Percentiles rank a stretch among this genome's conserved stretches.
phyloP scores from a whole-genome alignment of 208 protist species.

The Crithidia brevicula region DNA sequence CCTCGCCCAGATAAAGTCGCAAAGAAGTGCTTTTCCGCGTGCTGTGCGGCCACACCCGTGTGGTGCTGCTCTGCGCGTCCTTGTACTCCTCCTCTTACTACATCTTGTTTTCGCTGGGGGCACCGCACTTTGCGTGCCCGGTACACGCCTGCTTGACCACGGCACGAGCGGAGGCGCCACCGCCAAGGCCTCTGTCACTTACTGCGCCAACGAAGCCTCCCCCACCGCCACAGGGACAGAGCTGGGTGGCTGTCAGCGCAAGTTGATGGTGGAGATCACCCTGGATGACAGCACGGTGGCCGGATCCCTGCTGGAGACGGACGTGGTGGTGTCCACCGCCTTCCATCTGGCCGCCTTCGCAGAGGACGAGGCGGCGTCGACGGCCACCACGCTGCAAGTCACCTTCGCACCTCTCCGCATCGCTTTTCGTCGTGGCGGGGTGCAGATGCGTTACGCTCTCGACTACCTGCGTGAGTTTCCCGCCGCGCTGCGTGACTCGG shows the following conservation, averaged over 20 bases:
- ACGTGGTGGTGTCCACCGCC: conserved; percentile 16
- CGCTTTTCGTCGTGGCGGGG: conserved; percentile 26
- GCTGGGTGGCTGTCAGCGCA: conserved; percentile 17
- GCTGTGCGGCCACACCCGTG: too few species aligned
- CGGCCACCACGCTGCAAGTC: conserved; percentile 25
- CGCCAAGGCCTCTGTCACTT: conserved; percentile 12
- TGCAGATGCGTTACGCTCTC: conserved; percentile 53
- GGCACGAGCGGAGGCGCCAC: conserved; percentile 3
- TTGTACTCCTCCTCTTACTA: too few species aligned
- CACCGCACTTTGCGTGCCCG: too few species aligned
- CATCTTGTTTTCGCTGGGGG: too few species aligned
- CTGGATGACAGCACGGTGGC: conserved; percentile 30
- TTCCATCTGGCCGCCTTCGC: conserved; percentile 16
- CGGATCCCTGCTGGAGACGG: conserved; percentile 21
- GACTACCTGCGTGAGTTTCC: conserved; percentile 58
- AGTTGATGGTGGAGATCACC: conserved; percentile 35
- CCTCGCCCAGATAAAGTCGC: too few species aligned
- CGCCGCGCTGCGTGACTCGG: conserved; percentile 43
- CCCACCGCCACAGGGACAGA: background rate
- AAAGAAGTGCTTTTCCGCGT: too few species aligned
- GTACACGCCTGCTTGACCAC: background rate
- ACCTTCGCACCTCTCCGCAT: conserved; percentile 39
- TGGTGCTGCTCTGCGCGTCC: too few species aligned
- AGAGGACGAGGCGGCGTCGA: background rate
- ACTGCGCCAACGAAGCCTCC: background rate